Percentiles rank a stretch among this genome's conserved stretches.
phyloP scores from a whole-genome alignment of 176 grass and related monocot genomes.

The Coix lacrymajobi region DNA sequence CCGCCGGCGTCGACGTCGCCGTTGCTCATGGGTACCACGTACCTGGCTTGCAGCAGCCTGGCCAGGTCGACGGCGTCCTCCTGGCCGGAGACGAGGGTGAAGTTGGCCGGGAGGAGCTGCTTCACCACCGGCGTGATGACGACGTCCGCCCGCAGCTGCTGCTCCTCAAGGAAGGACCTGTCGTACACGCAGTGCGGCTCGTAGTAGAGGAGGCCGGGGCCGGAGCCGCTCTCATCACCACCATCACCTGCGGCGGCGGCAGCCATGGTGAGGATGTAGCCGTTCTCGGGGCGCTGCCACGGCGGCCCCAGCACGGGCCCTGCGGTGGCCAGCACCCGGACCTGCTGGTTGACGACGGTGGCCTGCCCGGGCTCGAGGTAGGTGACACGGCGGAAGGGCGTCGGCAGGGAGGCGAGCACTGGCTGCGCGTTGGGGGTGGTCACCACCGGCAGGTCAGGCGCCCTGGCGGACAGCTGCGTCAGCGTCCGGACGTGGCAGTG shows the following conservation, averaged over 20 bases:
- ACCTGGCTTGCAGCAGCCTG: slow-evolving; percentile 53
- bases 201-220: slow-evolving; percentile 43
- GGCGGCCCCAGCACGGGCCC: slow-evolving; percentile 79
- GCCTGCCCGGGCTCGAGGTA: slow-evolving; percentile 79
- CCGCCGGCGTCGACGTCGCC: slow-evolving; percentile 67
- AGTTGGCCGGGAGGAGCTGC: slow-evolving; percentile 66
- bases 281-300: slow-evolving; percentile 93
- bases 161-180: slow-evolving; percentile 42
- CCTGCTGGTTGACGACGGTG: slow-evolving; percentile 1
- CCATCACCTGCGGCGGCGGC: no score
- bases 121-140: slow-evolving; percentile 82
- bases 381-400: slow-evolving; percentile 50
- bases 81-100: slow-evolving; percentile 90
- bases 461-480: slow-evolving; percentile 40
- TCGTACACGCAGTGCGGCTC: slow-evolving; percentile 88
- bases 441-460: slow-evolving; percentile 54
- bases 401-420: slow-evolving; percentile 36
- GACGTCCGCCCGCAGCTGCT: slow-evolving; percentile 45
- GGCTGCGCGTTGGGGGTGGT: slow-evolving; percentile 76
- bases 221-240: no score
- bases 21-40: slow-evolving; percentile 88
- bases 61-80: slow-evolving; percentile 83
- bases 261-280: slow-evolving; percentile 43
- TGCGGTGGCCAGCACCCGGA: slow-evolving; percentile 58
- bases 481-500: slow-evolving; percentile 86